These are phyloP conservation scores for Xylariaceae sp. DNA, from an alignment of 2,329 filamentous ascomycete species.

Conservation along the genomic window DNA sequence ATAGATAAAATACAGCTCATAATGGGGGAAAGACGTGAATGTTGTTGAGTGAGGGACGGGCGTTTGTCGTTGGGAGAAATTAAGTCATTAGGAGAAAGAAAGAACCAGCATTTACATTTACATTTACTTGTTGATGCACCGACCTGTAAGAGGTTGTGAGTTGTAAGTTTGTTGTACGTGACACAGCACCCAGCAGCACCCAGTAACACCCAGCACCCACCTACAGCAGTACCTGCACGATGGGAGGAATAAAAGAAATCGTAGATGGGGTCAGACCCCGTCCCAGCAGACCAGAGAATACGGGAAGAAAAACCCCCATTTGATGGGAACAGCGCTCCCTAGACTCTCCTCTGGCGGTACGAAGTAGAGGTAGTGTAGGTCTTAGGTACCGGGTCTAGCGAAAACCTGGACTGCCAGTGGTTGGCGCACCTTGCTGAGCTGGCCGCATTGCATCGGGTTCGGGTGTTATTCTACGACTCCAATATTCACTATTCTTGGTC, in stretches of 20 bases:
- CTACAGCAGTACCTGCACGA: too few species aligned
- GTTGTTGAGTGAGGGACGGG: constrained; percentile 12
- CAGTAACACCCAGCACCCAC: too few species aligned
- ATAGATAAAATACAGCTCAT: constrained; percentile 16
- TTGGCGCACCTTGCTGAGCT: constrained; percentile 4
- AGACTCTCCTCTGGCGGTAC: background rate
- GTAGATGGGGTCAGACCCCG: too few species aligned
- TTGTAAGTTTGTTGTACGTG: too few species aligned
- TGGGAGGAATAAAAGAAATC: too few species aligned
- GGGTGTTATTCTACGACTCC: background rate
- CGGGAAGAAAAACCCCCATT: too few species aligned
- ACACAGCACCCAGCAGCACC: too few species aligned
- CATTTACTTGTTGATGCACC: too few species aligned
- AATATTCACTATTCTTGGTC: constrained; percentile 4
- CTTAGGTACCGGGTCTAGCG: background rate
- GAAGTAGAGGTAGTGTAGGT: background rate
- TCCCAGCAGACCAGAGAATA: too few species aligned
- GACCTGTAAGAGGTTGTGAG: too few species aligned
- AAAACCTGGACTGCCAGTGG: constrained; percentile 1
- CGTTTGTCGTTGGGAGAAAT: constrained; percentile 23
- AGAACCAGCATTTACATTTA: too few species aligned
- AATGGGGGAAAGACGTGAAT: background rate
- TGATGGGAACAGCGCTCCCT: background rate
- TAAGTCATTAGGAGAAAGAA: constrained; percentile 6
- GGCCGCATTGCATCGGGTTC: constrained; percentile 13